Evolutionary conservation across 78 protist species (phyloP), one percentile per base, ranked within the genome.

Genomic region (Guillardia theta): DNA sequence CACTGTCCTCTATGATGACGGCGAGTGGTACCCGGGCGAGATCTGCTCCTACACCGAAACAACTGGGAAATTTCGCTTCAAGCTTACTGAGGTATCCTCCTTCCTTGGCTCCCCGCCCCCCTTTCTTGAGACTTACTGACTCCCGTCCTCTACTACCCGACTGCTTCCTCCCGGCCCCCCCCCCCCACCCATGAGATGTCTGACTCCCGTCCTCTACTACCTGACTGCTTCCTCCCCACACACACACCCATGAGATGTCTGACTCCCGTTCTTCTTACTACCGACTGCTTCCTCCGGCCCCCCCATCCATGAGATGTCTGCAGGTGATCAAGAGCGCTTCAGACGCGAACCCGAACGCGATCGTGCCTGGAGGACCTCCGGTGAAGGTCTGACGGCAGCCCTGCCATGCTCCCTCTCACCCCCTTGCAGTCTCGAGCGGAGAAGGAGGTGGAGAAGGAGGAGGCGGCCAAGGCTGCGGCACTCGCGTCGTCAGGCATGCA

Each of bases 31-130:
- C 41, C 83, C 83, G 41, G 83, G 83, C 33, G 83, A 24, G 6
- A 33, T 70, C 45, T 70, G 83, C 83, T 70, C 83, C n/a, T 70
- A 70, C 83, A 70, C 83, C n/a, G 83, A 70, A 70, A 70, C 83
- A 36, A 70, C 83, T 12, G 45, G 41, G n/a, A 70, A 70, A 43
- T 70, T 70, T 43, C 83, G 83, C 41, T 70, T 70, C 83, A 70
- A 70, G 41, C 83, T 70, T 43, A 70, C 83, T 4, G 83, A 70
- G 83, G 83, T 70, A 3, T 64, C 78, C 78, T 50, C 15, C 15
- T 50, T n/a, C n/a, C n/a, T n/a, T n/a, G n/a, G n/a, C n/a, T n/a
- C n/a, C n/a, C n/a, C n/a, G n/a, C 58, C 30, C 30, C 10, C 58
- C 58, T 15, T 50, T 50, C 15, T 50, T 15, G 15, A 10, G 30